Percentiles rank a stretch among this genome's conserved stretches.
Evolutionary conservation across 2,329 filamentous ascomycete genomes (phyloP).

Genomic region (Stemphylium vesicarium): DNA sequence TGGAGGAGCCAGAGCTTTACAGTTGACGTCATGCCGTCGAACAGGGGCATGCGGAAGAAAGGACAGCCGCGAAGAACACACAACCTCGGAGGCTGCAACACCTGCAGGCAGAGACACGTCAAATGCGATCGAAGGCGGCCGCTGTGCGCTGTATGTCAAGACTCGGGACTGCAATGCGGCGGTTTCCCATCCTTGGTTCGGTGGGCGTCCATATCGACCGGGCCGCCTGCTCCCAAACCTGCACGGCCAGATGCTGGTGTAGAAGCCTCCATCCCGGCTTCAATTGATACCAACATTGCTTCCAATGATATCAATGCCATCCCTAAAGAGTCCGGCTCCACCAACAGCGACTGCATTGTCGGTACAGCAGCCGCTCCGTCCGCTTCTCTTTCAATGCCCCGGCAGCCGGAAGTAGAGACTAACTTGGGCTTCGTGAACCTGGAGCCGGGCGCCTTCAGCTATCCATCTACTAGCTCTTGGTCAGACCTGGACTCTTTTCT

Average conservation of each 20-base stretch:
- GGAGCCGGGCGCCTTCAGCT: not conserved
- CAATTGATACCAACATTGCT: too few relatives aligned
- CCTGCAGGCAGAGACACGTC: conserved; percentile 18
- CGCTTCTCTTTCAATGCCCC: not conserved
- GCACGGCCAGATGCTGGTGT: not conserved
- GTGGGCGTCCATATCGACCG: conserved; percentile 17
- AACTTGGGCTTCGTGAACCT: not conserved
- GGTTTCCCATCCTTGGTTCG: conserved; percentile 19
- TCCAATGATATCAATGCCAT: too few relatives aligned
- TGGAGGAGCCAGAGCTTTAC: too few relatives aligned
- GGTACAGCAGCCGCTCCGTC: not conserved
- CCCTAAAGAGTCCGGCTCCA: too few relatives aligned
- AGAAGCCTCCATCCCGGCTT: not conserved
- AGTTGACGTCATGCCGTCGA: too few relatives aligned
- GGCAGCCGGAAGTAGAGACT: not conserved
- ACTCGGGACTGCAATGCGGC: conserved; percentile 11
- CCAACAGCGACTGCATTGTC: too few relatives aligned
- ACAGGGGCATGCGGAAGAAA: not conserved
- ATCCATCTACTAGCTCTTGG: conserved; percentile 8
- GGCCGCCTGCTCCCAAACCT: conserved; percentile 1
- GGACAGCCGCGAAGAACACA: conserved; percentile 11
- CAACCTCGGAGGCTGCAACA: conserved; percentile 20
- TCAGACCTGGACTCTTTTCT: conserved; percentile 19
- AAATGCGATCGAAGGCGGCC: conserved; percentile 17
- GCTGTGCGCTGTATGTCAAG: conserved; percentile 12